Conservation (phyloP, 352 stramenopile genomes). For the Thalassiosira mediterranea region DNA sequence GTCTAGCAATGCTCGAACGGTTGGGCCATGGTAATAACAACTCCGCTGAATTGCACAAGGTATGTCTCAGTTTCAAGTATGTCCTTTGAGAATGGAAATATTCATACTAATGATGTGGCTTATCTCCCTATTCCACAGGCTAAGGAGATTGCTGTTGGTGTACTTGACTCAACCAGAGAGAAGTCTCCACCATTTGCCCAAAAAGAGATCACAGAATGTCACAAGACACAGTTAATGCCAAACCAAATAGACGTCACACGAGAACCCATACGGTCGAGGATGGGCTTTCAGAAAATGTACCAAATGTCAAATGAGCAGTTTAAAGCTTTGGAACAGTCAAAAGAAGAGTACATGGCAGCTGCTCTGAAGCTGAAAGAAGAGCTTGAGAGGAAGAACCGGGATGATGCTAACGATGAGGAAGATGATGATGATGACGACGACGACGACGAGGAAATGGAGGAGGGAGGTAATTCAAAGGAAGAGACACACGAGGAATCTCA, state of each 20-base stretch:
- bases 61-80: too few species aligned
- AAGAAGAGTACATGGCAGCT: slow-evolving; percentile 83
- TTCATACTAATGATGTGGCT: too few species aligned
- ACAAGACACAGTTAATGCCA: slow-evolving; percentile 1
- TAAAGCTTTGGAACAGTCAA: slow-evolving; percentile 63
- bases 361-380: slow-evolving; percentile 80
- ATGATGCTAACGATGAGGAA: slow-evolving; percentile 63
- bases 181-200: slow-evolving; percentile 23
- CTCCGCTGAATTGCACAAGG: slow-evolving; percentile 45
- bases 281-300: slow-evolving; percentile 70
- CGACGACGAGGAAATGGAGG: slow-evolving; percentile 56
- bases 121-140: slow-evolving; percentile 6
- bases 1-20: slow-evolving; percentile 40
- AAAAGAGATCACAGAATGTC: slow-evolving; percentile 8
- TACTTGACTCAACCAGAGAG: slow-evolving; percentile 70
- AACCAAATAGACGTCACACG: slow-evolving; percentile 18
- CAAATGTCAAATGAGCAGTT: slow-evolving; percentile 66
- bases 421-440: slow-evolving; percentile 84
- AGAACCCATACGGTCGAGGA: slow-evolving; percentile 56
- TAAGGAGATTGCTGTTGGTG: slow-evolving; percentile 49
- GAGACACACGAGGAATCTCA: slow-evolving; percentile 10
- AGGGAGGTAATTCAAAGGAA: slow-evolving; percentile 13
- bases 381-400: slow-evolving; percentile 71
- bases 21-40: slow-evolving; percentile 24
- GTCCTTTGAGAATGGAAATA: too few species aligned